Evolutionary conservation across 2,329 filamentous ascomycete species (phyloP).

Genomic region (Exophiala aquamarina): DNA sequence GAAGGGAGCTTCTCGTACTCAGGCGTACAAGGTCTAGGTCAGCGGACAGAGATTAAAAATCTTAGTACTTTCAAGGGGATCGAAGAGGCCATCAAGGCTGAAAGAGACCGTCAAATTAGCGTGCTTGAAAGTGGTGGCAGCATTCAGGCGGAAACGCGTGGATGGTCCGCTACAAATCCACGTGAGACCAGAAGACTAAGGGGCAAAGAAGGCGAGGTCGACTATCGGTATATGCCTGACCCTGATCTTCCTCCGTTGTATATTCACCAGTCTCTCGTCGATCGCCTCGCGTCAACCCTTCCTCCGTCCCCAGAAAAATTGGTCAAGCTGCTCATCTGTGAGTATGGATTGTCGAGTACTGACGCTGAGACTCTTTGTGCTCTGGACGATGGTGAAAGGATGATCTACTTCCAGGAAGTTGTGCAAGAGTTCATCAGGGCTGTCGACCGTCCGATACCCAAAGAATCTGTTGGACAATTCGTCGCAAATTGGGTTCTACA

Average conservation of each 20-base stretch:
- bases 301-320: conserved; percentile 72
- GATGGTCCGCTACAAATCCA: conserved; percentile 78
- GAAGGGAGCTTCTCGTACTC: conserved; percentile 50
- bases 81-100: conserved; percentile 89
- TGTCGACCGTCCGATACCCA: conserved; percentile 30
- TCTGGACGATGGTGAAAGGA: conserved; percentile 73
- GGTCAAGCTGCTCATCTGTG: conserved; percentile 59
- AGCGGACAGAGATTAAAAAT: conserved; percentile 96
- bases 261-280: conserved; percentile 69
- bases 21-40: conserved; percentile 67
- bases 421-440: conserved; percentile 37
- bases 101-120: conserved; percentile 82
- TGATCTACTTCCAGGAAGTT: conserved; percentile 70
- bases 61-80: conserved; percentile 91
- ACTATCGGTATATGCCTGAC: conserved; percentile 98
- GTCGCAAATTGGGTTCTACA: conserved; percentile 72
- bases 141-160: conserved; percentile 83
- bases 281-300: conserved; percentile 61
- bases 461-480: conserved; percentile 44
- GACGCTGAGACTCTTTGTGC: conserved; percentile 79
- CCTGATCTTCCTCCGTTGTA: conserved; percentile 81
- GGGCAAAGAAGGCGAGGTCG: conserved; percentile 94
- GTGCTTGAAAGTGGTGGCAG: conserved; percentile 73
- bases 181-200: conserved; percentile 78
- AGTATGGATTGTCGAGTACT: conserved; percentile 71